Evolutionary conservation across 257 asterid species (phyloP), one percentile per base, ranked within the genome.

Genomic region (Thymus mandschuricus): DNA sequence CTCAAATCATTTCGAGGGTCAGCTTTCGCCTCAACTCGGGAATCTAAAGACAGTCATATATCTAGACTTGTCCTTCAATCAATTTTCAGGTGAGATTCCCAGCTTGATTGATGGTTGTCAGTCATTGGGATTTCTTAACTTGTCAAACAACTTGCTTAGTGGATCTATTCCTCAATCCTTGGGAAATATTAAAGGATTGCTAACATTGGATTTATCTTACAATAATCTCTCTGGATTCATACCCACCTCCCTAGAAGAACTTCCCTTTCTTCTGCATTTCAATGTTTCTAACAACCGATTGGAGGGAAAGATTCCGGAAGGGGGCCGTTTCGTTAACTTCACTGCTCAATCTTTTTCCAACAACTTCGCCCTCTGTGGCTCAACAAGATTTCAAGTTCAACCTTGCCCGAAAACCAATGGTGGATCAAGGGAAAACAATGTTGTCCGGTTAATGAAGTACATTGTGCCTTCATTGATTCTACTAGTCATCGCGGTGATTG

Each of bases 241-340:
- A 50, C 61, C 71, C 11, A 34, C 33, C 9, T 34, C 50, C 41
- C 34, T 66, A 0, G 50, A 51, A 9, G 35, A 34, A 8, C 61
- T 66, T 1, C 8, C 0, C 2, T 66, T n/a, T 33, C 61, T 66
- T 50, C 21, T 33, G 10, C 1, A 33, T 15, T 52, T 66, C 2
- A 49, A 27, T 54, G 60, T 8, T 54, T 51, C 58, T 0, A n/a
- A 51, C 5, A 51, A 51, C 58, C 5, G 21, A 3, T n/a, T 49
- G 30, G 29, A 48, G 15, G 71, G 48, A 0, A 15, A 49, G 43
- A 66, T 66, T 31, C 70, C 70, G 8, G 10, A 66, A n/a, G 46
- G 59, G 30, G 70, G 70, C 2, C 8, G 10, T 49, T 66, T 66
- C n/a, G 60, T 6, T 8, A 66, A 49, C 71, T 66, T 66, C 48